Conservation (phyloP, 495 filamentous ascomycete genomes). For the Trichoderma virens region DNA sequence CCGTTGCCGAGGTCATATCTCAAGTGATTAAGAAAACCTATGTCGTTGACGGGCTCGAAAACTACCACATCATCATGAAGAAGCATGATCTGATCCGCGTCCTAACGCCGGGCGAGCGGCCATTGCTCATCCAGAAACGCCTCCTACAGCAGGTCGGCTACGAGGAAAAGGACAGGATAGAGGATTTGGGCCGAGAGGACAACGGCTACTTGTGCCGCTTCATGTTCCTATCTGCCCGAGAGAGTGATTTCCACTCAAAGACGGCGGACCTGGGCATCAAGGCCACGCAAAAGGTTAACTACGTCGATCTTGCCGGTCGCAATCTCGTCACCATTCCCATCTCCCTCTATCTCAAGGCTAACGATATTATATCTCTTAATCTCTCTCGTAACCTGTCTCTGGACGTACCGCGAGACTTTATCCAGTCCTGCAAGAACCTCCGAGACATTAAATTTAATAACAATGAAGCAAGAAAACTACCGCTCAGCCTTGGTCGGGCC, state of each 20-base stretch:
- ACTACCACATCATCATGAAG: constrained; percentile 90
- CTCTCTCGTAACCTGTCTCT: constrained; percentile 85
- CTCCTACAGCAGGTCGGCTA: constrained; percentile 91
- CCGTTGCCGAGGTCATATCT: constrained; percentile 72
- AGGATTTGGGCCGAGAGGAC: constrained; percentile 95
- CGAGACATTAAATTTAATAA: constrained; percentile 91
- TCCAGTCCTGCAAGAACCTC: constrained; percentile 82
- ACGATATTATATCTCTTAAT: constrained; percentile 91
- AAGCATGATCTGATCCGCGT: constrained; percentile 88
- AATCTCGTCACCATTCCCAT: constrained; percentile 95
- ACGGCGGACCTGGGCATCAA: constrained; percentile 66
- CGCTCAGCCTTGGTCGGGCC: constrained; percentile 75
- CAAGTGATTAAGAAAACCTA: constrained; percentile 87
- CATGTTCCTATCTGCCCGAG: constrained; percentile 80
- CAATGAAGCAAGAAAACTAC: constrained; percentile 85
- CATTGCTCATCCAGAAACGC: constrained; percentile 86
- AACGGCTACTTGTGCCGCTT: constrained; percentile 95
- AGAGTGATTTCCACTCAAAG: constrained; percentile 61
- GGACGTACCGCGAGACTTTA: constrained; percentile 93
- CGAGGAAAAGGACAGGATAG: constrained; percentile 74
- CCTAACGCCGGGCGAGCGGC: constrained; percentile 67
- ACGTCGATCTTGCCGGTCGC: constrained; percentile 85
- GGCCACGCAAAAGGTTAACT: constrained; percentile 80
- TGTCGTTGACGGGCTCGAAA: constrained; percentile 77
- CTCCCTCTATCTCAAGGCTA: constrained; percentile 79